Evolutionary conservation across 371 early-diverging fungal genomes (phyloP).

Genomic region (Zancudomyces culisetae): DNA sequence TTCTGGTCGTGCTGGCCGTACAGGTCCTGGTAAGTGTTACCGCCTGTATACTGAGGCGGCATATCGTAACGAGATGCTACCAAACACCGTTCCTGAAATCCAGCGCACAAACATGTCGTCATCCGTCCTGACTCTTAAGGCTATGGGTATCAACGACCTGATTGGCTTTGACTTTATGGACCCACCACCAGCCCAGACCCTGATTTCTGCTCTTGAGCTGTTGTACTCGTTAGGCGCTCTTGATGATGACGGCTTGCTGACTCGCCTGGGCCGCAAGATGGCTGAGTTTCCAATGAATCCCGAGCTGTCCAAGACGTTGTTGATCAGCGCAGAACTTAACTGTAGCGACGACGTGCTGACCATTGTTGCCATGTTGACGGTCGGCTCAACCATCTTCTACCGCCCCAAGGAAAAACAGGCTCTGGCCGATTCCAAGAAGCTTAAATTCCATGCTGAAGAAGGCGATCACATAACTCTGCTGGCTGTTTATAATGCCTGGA

Average conservation of each 20-base stretch:
- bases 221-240: conserved; percentile 87
- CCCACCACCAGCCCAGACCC: conserved; percentile 77
- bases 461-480: conserved; percentile 93
- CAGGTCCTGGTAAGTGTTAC: conserved; percentile 91
- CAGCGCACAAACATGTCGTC: conserved; percentile 86
- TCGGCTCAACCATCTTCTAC: conserved; percentile 79
- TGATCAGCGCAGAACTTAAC: conserved; percentile 70
- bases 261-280: conserved; percentile 87
- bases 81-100: conserved; percentile 93
- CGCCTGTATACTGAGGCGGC: conserved; percentile 92
- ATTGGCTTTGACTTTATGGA: conserved; percentile 95
- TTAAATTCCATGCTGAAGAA: conserved; percentile 93
- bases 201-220: conserved; percentile 82
- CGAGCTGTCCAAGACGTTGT: conserved; percentile 77
- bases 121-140: conserved; percentile 81
- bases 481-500: conserved; percentile 88
- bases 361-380: conserved; percentile 89
- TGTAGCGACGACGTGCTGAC: conserved; percentile 93
- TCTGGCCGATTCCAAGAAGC: conserved; percentile 82
- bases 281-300: conserved; percentile 95
- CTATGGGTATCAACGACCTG: conserved; percentile 92
- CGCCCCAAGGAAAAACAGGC: conserved; percentile 93
- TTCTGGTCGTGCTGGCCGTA: conserved; percentile 96
- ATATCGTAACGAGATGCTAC: conserved; percentile 85
- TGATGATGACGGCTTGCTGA: conserved; percentile 82